Conservation (phyloP, 2,329 filamentous ascomycete genomes). For the Clathrospora elynae region DNA sequence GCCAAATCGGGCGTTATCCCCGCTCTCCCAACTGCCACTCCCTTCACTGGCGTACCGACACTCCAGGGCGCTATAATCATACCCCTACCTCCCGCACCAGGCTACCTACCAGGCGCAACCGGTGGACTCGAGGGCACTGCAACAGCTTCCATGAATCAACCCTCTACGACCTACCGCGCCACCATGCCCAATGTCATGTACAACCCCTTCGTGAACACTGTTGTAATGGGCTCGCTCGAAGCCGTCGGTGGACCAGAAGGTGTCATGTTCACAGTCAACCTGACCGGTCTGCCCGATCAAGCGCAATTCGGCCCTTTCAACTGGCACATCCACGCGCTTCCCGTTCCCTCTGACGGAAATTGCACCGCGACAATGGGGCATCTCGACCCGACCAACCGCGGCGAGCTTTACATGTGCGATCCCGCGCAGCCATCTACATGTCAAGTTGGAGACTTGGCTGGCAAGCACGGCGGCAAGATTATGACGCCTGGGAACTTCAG, state of each 20-base stretch:
- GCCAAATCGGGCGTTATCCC: slow-evolving; percentile 33
- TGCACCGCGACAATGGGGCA: slow-evolving; percentile 47
- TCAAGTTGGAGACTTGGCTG: slow-evolving; percentile 51
- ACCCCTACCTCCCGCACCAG: slow-evolving; percentile 25
- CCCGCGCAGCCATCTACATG: slow-evolving; percentile 39
- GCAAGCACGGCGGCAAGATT: slow-evolving; percentile 50
- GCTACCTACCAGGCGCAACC: slow-evolving; percentile 20
- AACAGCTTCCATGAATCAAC: slow-evolving; percentile 25
- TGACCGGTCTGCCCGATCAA: slow-evolving; percentile 46
- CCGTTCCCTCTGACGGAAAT: slow-evolving; percentile 45
- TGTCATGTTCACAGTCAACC: slow-evolving; percentile 46
- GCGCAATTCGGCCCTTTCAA: slow-evolving; percentile 27
- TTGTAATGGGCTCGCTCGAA: slow-evolving; percentile 39
- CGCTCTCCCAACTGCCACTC: slow-evolving; percentile 19
- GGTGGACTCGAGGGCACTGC: slow-evolving; percentile 29
- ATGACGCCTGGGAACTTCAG: slow-evolving; percentile 34
- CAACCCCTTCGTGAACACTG: slow-evolving; percentile 25
- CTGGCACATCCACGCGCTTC: slow-evolving; percentile 50
- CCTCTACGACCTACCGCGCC: slow-evolving; percentile 30
- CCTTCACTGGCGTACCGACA: slow-evolving; percentile 29
- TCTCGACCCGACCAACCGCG: slow-evolving; percentile 47
- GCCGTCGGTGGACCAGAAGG: slow-evolving; percentile 39
- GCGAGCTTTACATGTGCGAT: slow-evolving; percentile 45
- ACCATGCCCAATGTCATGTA: slow-evolving; percentile 28
- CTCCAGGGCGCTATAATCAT: slow-evolving; percentile 36